Percentiles rank a stretch among this genome's conserved stretches.
Conservation (phyloP, 2,329 filamentous ascomycete genomes). For the Claviceps quebecensis region DNA sequence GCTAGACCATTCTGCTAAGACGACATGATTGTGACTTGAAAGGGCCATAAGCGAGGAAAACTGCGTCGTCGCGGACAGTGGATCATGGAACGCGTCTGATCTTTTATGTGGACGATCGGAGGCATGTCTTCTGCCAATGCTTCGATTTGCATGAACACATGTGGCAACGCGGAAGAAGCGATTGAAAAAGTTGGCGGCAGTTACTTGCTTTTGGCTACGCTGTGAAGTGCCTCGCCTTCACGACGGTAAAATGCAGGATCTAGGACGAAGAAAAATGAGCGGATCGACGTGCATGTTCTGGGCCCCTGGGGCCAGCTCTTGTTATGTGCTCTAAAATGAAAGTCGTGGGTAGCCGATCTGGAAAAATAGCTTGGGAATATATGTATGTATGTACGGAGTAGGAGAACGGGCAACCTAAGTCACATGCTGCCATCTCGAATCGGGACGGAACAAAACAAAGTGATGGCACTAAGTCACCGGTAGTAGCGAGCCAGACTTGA, state of each 20-base stretch:
- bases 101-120: neutral
- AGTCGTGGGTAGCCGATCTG: neutral
- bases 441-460: neutral
- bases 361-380: neutral
- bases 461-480: neutral
- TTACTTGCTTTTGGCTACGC: neutral
- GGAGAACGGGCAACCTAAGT: neutral
- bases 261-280: neutral
- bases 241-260: neutral
- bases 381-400: neutral
- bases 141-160: neutral
- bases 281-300: neutral
- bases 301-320: neutral
- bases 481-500: neutral
- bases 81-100: neutral
- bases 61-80: neutral
- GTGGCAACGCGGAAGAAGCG: neutral
- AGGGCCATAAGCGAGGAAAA: neutral
- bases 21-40: neutral
- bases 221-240: neutral
- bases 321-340: neutral
- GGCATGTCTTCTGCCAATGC: neutral
- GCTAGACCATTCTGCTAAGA: constrained; percentile 10
- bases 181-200: neutral
- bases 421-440: neutral